Evolutionary conservation across 148 eudicot species (phyloP), one percentile per base, ranked within the genome.

Genomic region (Pharnaceum exiguum): DNA sequence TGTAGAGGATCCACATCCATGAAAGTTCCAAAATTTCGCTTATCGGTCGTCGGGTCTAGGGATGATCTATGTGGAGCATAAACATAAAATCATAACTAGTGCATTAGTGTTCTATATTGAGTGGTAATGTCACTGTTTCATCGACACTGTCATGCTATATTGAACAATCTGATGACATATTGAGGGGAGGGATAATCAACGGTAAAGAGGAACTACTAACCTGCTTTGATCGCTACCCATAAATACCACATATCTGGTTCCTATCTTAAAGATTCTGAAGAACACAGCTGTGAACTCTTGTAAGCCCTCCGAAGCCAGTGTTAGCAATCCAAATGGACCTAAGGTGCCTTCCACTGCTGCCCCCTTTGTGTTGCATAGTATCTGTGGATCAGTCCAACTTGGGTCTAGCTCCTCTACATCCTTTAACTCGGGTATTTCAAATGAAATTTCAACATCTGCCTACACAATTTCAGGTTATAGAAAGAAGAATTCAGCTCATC

Each of bases 391-490:
- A 16, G 19, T 54, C 70, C 47, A 51, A 28, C 37, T 50, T 39
- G 68, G 57, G 17, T 75, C 71, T 2, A 70, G 54, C 40, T 51
- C 42, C 59, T 82, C 83, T 2, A 65, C 64, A 0, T 62, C 44
- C 1, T 58, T 38, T 3, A 70, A 46, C n/a, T 70, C 60, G 12
- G 75, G 29, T 25, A 82, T 1, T 19, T 29, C 45, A 46, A 78
- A 78, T 29, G 74, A 70, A 9, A 75, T 63, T 28, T 82, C 81
- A n/a, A 78, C 71, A 67, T 82, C 87, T 31, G 80, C 83, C 86
- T 82, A 40, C 4, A 40, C 23, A 21, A 5, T 8, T 31, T 36
- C 36, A 62, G 10, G 11, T 37, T 7, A 61, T 5, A 46, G 11
- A 46, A 19, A 46, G 11, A 46, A 26, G 9, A 5, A 23, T n/a